These are phyloP conservation scores for Colletotrichum karsti DNA, from an alignment of 2,329 filamentous ascomycete genomes.

Conservation along the genomic window DNA sequence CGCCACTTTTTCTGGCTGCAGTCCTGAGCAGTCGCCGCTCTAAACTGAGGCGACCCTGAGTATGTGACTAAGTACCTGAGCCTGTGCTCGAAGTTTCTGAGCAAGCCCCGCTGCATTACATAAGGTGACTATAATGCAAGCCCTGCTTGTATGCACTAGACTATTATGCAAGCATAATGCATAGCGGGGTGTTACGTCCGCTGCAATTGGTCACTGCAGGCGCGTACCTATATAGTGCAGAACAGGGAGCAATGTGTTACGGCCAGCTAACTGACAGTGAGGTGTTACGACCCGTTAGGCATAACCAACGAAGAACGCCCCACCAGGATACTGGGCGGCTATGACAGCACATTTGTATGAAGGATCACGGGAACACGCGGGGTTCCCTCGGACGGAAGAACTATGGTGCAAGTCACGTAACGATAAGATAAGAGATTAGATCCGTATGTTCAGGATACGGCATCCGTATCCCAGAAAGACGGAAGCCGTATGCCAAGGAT, in stretches of 20 bases:
- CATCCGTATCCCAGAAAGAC: too few species aligned
- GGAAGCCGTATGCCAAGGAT: too few species aligned
- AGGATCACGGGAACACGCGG: too few species aligned
- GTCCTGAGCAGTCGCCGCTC: slow-evolving; percentile 7
- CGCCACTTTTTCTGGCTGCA: not conserved
- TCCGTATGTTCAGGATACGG: too few species aligned
- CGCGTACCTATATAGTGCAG: not conserved
- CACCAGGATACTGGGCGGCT: too few species aligned
- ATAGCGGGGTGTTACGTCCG: not conserved
- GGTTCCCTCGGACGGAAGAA: too few species aligned
- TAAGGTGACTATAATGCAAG: not conserved
- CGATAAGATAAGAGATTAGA: too few species aligned
- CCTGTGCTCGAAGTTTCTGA: not conserved
- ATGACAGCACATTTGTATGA: too few species aligned
- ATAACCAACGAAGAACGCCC: too few species aligned
- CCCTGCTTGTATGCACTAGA: not conserved
- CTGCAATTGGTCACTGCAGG: not conserved
- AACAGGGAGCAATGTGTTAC: not conserved
- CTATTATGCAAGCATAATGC: not conserved
- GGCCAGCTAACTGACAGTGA: not conserved
- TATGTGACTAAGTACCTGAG: slow-evolving; percentile 1
- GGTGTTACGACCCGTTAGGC: too few species aligned
- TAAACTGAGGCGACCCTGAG: not conserved
- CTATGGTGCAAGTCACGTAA: too few species aligned
- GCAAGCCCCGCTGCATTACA: not conserved